Conservation (phyloP, 164 flowering plant genomes). For the Vitis labrusca region DNA sequence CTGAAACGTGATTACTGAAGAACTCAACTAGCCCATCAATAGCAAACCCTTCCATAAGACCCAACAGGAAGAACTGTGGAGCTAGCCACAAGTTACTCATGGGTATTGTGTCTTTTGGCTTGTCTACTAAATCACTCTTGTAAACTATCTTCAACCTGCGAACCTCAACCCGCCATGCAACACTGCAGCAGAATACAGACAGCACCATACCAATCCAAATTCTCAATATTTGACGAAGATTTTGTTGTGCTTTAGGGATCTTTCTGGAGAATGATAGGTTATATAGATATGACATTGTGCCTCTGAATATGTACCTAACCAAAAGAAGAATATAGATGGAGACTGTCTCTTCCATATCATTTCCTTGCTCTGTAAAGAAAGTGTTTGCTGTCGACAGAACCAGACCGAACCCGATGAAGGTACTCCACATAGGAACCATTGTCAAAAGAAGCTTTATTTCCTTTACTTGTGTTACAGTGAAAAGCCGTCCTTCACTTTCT, state of each 20-base stretch:
- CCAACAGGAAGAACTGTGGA: conserved; percentile 24
- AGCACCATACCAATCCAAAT: conserved; percentile 25
- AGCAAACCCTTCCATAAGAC: background rate
- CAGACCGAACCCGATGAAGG: conserved; percentile 25
- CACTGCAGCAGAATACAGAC: conserved; percentile 20
- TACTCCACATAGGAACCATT: conserved; percentile 29
- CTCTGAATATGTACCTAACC: background rate
- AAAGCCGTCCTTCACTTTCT: conserved; percentile 18
- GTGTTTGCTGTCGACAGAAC: conserved; percentile 21
- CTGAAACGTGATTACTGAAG: background rate
- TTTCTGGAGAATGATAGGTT: too few relatives aligned
- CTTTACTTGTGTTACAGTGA: conserved; percentile 27
- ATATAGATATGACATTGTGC: background rate
- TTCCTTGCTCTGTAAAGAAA: conserved; percentile 28
- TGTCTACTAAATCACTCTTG: background rate
- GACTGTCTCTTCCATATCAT: background rate
- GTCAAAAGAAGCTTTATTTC: conserved; percentile 23
- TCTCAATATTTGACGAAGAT: background rate
- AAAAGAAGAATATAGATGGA: background rate
- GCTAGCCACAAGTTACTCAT: conserved; percentile 22
- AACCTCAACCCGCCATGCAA: conserved; percentile 21
- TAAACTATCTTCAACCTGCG: conserved; percentile 6
- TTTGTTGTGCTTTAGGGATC: background rate
- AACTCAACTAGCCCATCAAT: background rate
- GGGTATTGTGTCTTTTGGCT: conserved; percentile 10